A percentile compares a stretch with the other conserved stretches of the same genome.
These are phyloP conservation scores for Aspergillus hancockii DNA, from an alignment of 495 filamentous ascomycete species.

Conservation along the genomic window DNA sequence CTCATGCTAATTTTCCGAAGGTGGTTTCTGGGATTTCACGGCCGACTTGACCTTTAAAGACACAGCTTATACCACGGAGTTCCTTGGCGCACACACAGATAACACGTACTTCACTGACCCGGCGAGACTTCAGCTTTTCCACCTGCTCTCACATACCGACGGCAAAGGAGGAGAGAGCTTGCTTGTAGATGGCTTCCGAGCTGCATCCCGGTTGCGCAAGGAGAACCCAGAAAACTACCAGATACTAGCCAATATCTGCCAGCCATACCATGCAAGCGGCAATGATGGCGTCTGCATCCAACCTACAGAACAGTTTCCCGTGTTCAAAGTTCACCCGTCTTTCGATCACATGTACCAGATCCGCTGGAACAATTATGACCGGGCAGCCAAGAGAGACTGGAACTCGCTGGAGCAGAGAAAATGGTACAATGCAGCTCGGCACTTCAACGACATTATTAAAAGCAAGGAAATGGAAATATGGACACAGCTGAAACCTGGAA, in stretches of 20 bases:
- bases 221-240: constrained; percentile 52
- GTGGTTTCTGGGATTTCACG: constrained; percentile 93
- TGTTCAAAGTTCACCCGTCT: constrained; percentile 56
- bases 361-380: constrained; percentile 91
- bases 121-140: constrained; percentile 85
- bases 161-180: constrained; percentile 69
- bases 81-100: constrained; percentile 81
- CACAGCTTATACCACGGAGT: constrained; percentile 85
- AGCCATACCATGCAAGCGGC: constrained; percentile 80
- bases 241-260: constrained; percentile 47
- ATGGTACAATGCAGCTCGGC: constrained; percentile 78
- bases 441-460: constrained; percentile 62
- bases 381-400: constrained; percentile 57
- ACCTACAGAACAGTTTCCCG: constrained; percentile 59
- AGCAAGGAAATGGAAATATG: constrained; percentile 60
- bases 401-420: constrained; percentile 33
- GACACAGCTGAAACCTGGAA: constrained; percentile 78
- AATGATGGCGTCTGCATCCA: constrained; percentile 80
- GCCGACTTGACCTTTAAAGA: constrained; percentile 85
- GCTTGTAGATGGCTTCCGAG: constrained; percentile 81
- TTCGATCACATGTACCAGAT: constrained; percentile 57
- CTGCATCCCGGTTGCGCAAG: constrained; percentile 55
- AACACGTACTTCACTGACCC: constrained; percentile 93
- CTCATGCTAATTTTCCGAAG: constrained; percentile 29
- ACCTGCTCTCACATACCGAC: constrained; percentile 74